These are phyloP conservation scores for Solanum etuberosum DNA, from an alignment of 257 asterid species.

Conservation along the genomic window DNA sequence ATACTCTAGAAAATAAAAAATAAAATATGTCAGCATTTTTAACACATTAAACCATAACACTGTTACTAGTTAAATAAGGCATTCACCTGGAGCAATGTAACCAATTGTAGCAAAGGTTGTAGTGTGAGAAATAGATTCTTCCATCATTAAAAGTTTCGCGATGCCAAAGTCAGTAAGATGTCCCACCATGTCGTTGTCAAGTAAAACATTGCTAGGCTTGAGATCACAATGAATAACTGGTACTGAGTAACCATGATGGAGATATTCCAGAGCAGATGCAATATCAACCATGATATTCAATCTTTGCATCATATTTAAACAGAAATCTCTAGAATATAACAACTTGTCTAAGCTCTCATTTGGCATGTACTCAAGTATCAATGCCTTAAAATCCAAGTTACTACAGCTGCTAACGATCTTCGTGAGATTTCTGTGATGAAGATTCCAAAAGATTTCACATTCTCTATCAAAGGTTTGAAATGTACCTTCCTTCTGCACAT, in stretches of 20 bases:
- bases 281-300: constrained; percentile 14
- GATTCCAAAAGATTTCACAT: neutral
- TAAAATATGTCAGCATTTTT: neutral
- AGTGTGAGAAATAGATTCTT: constrained; percentile 9
- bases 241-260: constrained; percentile 9
- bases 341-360: constrained; percentile 13
- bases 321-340: neutral
- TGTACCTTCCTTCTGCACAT: neutral
- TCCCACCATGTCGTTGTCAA: constrained; percentile 12
- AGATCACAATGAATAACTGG: constrained; percentile 16
- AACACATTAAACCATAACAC: neutral
- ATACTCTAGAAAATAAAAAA: constrained; percentile 6
- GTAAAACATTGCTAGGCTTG: constrained; percentile 18
- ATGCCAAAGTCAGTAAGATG: constrained; percentile 20
- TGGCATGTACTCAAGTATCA: constrained; percentile 21
- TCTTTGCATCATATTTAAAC: constrained; percentile 3
- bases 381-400: constrained; percentile 15
- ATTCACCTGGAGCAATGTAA: constrained; percentile 22
- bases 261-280: constrained; percentile 18
- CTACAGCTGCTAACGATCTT: constrained; percentile 17
- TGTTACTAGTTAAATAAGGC: neutral
- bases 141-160: constrained; percentile 6
- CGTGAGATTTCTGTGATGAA: constrained; percentile 23
- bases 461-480: neutral
- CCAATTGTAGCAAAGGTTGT: constrained; percentile 16